Conservation (phyloP, 108 stramenopile genomes). For the Nitzschia sp. region DNA sequence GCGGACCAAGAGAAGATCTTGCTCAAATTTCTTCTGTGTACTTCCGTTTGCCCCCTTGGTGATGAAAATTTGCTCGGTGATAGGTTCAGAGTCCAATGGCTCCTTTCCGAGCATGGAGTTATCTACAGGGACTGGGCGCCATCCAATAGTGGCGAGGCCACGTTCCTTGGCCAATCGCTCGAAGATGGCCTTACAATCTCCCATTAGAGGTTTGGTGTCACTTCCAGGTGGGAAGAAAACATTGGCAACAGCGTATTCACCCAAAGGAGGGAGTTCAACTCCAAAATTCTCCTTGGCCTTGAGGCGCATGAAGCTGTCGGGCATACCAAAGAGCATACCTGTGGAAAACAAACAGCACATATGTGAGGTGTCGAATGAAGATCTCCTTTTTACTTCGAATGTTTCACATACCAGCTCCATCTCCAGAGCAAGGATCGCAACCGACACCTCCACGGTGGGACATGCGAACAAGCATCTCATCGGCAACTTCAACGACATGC, state of each 20-base stretch:
- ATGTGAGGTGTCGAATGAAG: background rate
- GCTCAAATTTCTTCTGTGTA: slow-evolving; percentile 77
- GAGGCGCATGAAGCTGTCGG: slow-evolving; percentile 91
- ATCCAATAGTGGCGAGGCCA: slow-evolving; percentile 79
- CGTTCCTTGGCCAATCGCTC: slow-evolving; percentile 77
- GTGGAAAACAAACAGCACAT: slow-evolving; percentile 7
- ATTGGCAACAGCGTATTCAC: slow-evolving; percentile 92
- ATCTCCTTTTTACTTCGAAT: background rate
- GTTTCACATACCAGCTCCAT: slow-evolving; percentile 81
- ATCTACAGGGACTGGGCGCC: slow-evolving; percentile 87
- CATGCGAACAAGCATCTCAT: slow-evolving; percentile 98
- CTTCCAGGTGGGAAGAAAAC: slow-evolving; percentile 91
- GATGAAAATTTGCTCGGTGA: slow-evolving; percentile 84
- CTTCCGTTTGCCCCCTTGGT: slow-evolving; percentile 32
- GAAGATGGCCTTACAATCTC: slow-evolving; percentile 78
- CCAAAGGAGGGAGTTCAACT: slow-evolving; percentile 74
- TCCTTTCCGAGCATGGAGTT: slow-evolving; percentile 90
- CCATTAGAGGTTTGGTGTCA: slow-evolving; percentile 55
- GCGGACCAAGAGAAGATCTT: slow-evolving; percentile 85
- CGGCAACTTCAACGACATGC: slow-evolving; percentile 89
- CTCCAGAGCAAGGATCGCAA: slow-evolving; percentile 88
- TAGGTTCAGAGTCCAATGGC: slow-evolving; percentile 88
- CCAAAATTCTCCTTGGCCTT: slow-evolving; percentile 76
- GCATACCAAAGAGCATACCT: slow-evolving; percentile 92
- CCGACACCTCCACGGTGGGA: slow-evolving; percentile 94